Conservation (phyloP, 1,284 basidiomycete species). For the Puccinia triticina region DNA sequence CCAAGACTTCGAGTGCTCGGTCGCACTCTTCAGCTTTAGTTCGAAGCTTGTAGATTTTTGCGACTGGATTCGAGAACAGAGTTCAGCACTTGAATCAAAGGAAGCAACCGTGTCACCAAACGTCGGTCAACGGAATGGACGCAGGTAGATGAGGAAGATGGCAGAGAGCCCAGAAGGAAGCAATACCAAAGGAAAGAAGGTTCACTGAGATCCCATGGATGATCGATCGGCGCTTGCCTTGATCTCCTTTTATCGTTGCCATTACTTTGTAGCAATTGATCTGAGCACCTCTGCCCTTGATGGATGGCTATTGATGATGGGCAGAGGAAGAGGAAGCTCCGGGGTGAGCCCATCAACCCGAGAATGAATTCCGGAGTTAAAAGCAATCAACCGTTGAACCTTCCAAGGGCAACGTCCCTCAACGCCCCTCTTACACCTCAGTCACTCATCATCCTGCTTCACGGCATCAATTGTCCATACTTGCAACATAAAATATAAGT, state of each 20-base stretch:
- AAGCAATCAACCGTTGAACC: not conserved
- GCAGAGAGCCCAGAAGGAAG: not conserved
- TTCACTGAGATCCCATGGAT: not conserved
- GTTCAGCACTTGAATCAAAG: not conserved
- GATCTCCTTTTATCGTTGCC: not conserved
- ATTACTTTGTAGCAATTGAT: not conserved
- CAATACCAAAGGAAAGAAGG: not conserved
- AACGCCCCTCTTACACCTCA: no score
- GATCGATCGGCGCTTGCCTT: not conserved
- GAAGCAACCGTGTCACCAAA: not conserved
- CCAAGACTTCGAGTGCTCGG: not conserved
- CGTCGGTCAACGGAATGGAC: not conserved
- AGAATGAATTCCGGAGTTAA: not conserved
- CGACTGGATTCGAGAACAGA: no score
- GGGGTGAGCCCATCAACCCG: not conserved
- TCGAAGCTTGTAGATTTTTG: no score
- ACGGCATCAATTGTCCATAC: not conserved
- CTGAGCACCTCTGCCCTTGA: slow-evolving; percentile 1
- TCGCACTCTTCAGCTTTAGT: no score
- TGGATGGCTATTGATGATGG: not conserved
- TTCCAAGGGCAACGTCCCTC: not conserved
- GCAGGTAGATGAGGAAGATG: not conserved
- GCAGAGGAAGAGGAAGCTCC: not conserved
- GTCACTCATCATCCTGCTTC: not conserved
- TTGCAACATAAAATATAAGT: not conserved